These are phyloP conservation scores for Salix caprea DNA, from an alignment of 345 rosid species.

Conservation along the genomic window DNA sequence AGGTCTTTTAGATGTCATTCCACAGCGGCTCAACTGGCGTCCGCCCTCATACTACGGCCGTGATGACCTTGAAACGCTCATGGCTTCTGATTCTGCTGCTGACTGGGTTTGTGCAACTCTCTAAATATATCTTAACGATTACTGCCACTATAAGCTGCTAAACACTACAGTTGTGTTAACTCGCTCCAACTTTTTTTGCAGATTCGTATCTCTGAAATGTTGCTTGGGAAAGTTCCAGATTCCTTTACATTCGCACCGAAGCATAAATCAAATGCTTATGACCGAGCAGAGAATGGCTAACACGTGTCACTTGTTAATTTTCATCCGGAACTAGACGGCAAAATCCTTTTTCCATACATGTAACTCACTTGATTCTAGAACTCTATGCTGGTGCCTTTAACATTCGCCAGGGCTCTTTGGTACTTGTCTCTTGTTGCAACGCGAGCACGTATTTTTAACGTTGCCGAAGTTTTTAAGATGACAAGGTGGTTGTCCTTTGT, in stretches of 20 bases:
- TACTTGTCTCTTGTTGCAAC: neutral
- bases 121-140: neutral
- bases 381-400: neutral
- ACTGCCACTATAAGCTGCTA: neutral
- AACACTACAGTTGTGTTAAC: neutral
- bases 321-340: neutral
- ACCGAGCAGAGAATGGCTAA: constrained; percentile 87
- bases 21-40: constrained; percentile 85
- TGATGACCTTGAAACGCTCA: constrained; percentile 90
- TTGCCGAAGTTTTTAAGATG: neutral
- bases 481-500: neutral
- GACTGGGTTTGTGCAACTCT: constrained; percentile 62
- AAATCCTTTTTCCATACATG: neutral
- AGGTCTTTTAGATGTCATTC: constrained; percentile 78
- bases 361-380: neutral
- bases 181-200: constrained; percentile 20
- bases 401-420: neutral
- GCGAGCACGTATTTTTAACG: neutral
- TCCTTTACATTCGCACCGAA: constrained; percentile 91
- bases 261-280: constrained; percentile 90
- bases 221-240: constrained; percentile 89
- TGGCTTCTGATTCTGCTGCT: constrained; percentile 94
- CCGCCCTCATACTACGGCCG: constrained; percentile 87
- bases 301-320: neutral
- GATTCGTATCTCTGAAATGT: constrained; percentile 84